phyloP scores from a whole-genome alignment of 768 basidiomycete genomes.

The Trametes cubensis region DNA sequence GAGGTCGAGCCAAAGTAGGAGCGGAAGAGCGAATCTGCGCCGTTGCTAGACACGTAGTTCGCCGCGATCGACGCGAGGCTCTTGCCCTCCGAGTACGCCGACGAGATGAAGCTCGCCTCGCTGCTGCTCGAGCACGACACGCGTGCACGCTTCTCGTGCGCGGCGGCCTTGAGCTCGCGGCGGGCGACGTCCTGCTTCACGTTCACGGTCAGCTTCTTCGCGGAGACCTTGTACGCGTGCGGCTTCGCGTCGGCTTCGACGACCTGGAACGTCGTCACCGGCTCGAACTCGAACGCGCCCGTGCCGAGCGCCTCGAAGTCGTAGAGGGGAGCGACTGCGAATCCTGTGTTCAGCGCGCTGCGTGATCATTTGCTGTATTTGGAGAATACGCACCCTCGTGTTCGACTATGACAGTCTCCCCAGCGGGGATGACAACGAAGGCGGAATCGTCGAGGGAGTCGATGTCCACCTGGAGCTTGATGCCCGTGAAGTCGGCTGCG shows the following conservation, averaged over 20 bases:
- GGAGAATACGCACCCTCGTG: slow-evolving; percentile 38
- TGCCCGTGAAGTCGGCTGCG: slow-evolving; percentile 45
- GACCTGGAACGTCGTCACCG: slow-evolving; percentile 43
- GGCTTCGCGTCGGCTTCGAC: slow-evolving; percentile 29
- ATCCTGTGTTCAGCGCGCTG: no score
- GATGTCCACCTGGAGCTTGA: slow-evolving; percentile 41
- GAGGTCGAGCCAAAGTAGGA: slow-evolving; percentile 42
- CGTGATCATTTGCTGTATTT: not conserved
- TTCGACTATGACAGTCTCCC: slow-evolving; percentile 42
- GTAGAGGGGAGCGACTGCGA: slow-evolving; percentile 44
- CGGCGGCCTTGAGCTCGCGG: slow-evolving; percentile 33
- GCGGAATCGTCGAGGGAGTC: slow-evolving; percentile 43
- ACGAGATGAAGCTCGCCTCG: slow-evolving; percentile 43
- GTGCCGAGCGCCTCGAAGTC: slow-evolving; percentile 45
- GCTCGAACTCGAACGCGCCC: slow-evolving; percentile 45
- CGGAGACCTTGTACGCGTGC: slow-evolving; percentile 33
- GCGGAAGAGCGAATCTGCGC: slow-evolving; percentile 43
- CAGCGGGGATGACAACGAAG: slow-evolving; percentile 43
- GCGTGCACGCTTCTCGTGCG: slow-evolving; percentile 39
- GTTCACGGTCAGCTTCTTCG: slow-evolving; percentile 38
- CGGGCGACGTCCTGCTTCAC: slow-evolving; percentile 41
- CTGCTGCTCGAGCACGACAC: slow-evolving; percentile 43
- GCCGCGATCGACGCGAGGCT: slow-evolving; percentile 38
- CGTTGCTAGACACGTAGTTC: slow-evolving; percentile 41
- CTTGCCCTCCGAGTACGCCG: slow-evolving; percentile 43